These are phyloP conservation scores for Phytophthora ramorum DNA, from an alignment of 352 stramenopile genomes.

Conservation along the genomic window DNA sequence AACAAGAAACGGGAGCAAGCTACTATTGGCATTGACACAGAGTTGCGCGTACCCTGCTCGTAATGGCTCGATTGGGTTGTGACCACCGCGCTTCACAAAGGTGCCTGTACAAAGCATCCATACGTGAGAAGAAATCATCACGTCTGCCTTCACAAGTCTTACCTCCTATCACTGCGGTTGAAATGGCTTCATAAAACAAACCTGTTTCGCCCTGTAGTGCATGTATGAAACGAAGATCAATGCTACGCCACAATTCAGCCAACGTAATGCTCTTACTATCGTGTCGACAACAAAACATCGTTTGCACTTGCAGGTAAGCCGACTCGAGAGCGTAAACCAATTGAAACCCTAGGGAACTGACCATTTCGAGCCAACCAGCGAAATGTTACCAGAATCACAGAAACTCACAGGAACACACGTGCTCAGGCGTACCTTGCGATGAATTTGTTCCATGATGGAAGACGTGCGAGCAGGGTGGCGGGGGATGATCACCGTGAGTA, in stretches of 20 bases:
- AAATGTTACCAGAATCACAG: not conserved
- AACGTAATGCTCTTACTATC: slow-evolving; percentile 42
- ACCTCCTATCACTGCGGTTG: slow-evolving; percentile 75
- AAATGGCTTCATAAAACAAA: slow-evolving; percentile 55
- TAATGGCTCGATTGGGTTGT: slow-evolving; percentile 82
- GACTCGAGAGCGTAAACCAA: slow-evolving; percentile 48
- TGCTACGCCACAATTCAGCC: not conserved
- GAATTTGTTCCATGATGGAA: slow-evolving; percentile 47
- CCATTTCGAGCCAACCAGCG: not conserved
- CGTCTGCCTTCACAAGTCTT: not conserved
- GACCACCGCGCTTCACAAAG: slow-evolving; percentile 65
- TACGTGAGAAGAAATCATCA: not conserved
- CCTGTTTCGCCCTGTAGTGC: slow-evolving; percentile 61
- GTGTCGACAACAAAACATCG: slow-evolving; percentile 70
- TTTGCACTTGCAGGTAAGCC: slow-evolving; percentile 31
- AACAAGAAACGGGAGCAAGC: not conserved
- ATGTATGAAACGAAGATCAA: not conserved
- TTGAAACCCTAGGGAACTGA: slow-evolving; percentile 48
- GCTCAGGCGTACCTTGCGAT: slow-evolving; percentile 29
- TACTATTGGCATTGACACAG: not conserved
- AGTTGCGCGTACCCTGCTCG: slow-evolving; percentile 48
- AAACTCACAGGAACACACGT: not conserved
- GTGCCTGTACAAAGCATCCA: slow-evolving; percentile 39
- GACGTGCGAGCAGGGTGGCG: slow-evolving; percentile 57
- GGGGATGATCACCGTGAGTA: slow-evolving; percentile 67